These are phyloP conservation scores for Spencermartinsiella europaea DNA, from an alignment of 805 yeast genomes.

Conservation along the genomic window DNA sequence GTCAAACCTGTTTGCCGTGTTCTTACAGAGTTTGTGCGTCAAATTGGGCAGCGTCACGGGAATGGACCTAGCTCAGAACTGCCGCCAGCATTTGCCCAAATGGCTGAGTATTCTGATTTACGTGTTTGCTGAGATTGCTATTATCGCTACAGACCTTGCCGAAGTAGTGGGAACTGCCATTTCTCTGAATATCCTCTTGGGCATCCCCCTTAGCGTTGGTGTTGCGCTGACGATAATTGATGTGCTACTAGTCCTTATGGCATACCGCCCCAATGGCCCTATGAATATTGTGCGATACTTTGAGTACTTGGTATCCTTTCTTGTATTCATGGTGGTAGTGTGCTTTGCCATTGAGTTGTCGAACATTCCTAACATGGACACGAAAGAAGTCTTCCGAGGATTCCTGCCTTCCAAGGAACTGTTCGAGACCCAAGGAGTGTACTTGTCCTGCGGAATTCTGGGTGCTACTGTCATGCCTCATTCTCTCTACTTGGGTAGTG, in stretches of 20 bases:
- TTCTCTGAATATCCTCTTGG: constrained; percentile 68
- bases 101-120: constrained; percentile 63
- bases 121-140: constrained; percentile 75
- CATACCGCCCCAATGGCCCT: constrained; percentile 72
- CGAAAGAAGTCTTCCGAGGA: constrained; percentile 53
- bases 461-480: constrained; percentile 98
- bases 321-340: constrained; percentile 67
- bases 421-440: constrained; percentile 60
- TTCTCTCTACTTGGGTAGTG: constrained; percentile 77
- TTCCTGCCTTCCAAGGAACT: constrained; percentile 64
- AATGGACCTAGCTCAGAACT: constrained; percentile 77
- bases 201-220: constrained; percentile 69
- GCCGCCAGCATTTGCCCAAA: constrained; percentile 62
- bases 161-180: constrained; percentile 94
- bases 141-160: constrained; percentile 88
- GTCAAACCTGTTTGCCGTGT: constrained; percentile 79
- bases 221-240: constrained; percentile 76
- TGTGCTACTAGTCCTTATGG: constrained; percentile 70
- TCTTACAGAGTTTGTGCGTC: constrained; percentile 76
- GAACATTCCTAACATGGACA: constrained; percentile 42
- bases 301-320: constrained; percentile 64
- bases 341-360: constrained; percentile 71
- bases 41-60: constrained; percentile 90
- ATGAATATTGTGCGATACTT: constrained; percentile 70
- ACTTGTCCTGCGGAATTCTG: constrained; percentile 72